Percentiles rank a stretch among this genome's conserved stretches.
Conservation (phyloP, 495 filamentous ascomycete genomes). For the Chaetomium cochliodes region DNA sequence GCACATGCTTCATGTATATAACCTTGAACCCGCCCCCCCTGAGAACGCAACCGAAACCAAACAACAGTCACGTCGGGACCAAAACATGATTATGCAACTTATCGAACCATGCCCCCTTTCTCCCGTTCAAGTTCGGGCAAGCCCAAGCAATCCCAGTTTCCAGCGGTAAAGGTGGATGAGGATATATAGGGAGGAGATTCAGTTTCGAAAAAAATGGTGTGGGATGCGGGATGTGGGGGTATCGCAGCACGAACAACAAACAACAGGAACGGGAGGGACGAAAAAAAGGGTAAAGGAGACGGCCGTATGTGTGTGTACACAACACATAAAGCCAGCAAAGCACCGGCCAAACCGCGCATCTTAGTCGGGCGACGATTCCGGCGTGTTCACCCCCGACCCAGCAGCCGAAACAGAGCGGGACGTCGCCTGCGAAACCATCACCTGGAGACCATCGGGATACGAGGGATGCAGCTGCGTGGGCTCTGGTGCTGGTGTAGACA, state of each 20-base stretch:
- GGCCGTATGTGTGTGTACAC: neutral
- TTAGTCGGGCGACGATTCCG: constrained; percentile 10
- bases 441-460: neutral
- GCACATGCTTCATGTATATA: neutral
- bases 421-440: neutral
- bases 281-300: neutral
- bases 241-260: neutral
- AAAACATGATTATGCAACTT: too few relatives aligned
- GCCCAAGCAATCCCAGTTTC: too few relatives aligned
- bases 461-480: neutral
- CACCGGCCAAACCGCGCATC: neutral
- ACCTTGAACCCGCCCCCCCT: too few relatives aligned
- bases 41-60: too few relatives aligned
- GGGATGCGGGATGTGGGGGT: neutral
- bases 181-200: neutral
- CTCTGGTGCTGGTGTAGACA: neutral
- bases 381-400: constrained; percentile 4
- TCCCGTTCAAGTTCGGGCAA: too few relatives aligned
- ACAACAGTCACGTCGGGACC: too few relatives aligned
- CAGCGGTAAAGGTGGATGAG: neutral
- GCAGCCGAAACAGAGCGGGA: neutral
- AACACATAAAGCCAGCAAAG: neutral
- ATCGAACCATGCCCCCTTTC: too few relatives aligned
- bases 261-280: neutral
- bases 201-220: neutral